These are phyloP conservation scores for Boletus edulis DNA, from an alignment of 768 basidiomycete genomes.

Conservation along the genomic window DNA sequence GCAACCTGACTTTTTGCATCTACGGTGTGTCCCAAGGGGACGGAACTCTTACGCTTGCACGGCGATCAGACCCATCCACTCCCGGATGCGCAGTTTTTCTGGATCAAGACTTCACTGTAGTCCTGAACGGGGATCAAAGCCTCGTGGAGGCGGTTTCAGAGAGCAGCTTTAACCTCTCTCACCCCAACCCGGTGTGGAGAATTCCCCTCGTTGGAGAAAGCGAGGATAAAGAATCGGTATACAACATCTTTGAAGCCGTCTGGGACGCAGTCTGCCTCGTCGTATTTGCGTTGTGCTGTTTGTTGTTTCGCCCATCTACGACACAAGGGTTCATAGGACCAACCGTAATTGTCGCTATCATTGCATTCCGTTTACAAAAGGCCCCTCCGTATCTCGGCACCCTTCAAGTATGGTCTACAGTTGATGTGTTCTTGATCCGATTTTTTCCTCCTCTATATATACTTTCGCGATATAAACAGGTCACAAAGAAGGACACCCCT, in stretches of 20 bases:
- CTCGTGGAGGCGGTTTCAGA: conserved; percentile 1
- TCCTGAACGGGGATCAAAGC: neutral
- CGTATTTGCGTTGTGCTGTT: neutral
- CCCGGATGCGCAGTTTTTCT: neutral
- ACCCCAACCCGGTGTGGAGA: neutral
- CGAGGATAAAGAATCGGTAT: neutral
- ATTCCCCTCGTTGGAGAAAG: neutral
- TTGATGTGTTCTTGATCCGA: no score
- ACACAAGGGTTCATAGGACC: no score
- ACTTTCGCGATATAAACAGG: neutral
- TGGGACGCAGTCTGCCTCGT: neutral
- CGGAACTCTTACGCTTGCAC: neutral
- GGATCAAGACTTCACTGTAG: conserved; percentile 1
- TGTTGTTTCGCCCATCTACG: neutral
- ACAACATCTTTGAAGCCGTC: neutral
- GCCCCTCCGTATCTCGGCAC: no score
- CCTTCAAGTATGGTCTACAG: no score
- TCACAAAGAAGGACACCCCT: neutral
- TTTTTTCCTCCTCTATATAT: neutral
- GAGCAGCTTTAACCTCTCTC: neutral
- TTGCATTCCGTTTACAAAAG: no score
- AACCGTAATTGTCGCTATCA: no score
- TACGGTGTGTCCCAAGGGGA: neutral
- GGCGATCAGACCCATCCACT: neutral
- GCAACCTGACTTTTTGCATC: neutral